These are phyloP conservation scores for Sporobolomyces roseus DNA, from an alignment of 768 basidiomycete genomes.

Conservation along the genomic window DNA sequence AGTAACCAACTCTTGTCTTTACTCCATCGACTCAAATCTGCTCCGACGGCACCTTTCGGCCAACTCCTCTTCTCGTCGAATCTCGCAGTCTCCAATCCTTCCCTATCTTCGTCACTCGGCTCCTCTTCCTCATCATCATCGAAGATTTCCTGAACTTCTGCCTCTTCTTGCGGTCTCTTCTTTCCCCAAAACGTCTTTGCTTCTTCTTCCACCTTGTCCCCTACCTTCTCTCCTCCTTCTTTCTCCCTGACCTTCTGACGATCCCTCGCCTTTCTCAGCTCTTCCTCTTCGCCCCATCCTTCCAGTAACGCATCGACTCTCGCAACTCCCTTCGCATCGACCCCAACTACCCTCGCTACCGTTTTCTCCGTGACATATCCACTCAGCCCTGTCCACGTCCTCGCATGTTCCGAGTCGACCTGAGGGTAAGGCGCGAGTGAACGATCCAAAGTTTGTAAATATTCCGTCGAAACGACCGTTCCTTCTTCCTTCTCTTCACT, in stretches of 20 bases:
- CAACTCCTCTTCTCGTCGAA: constrained; percentile 51
- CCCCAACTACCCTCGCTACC: constrained; percentile 46
- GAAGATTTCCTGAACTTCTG: neutral
- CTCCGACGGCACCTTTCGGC: constrained; percentile 49
- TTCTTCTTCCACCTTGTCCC: neutral
- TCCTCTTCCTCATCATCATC: constrained; percentile 20
- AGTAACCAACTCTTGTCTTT: constrained; percentile 52
- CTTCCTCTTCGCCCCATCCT: constrained; percentile 40
- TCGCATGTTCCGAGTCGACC: constrained; percentile 38
- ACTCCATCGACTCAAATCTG: constrained; percentile 49
- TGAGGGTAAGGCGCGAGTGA: constrained; percentile 50
- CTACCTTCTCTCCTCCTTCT: neutral
- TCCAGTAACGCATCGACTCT: constrained; percentile 47
- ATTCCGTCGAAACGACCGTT: constrained; percentile 46
- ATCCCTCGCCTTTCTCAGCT: neutral
- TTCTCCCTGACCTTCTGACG: neutral
- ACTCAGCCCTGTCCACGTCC: constrained; percentile 46
- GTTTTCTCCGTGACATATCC: constrained; percentile 42
- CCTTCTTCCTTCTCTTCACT: neutral
- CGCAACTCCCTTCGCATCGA: constrained; percentile 28
- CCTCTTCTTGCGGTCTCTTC: constrained; percentile 16
- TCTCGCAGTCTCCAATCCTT: constrained; percentile 44
- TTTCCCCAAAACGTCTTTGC: constrained; percentile 40
- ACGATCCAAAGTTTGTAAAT: constrained; percentile 48
- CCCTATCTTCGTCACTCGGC: constrained; percentile 12